Evolutionary conservation across 2,329 filamentous ascomycete genomes (phyloP).

Genomic region (Emergomyces africanus): DNA sequence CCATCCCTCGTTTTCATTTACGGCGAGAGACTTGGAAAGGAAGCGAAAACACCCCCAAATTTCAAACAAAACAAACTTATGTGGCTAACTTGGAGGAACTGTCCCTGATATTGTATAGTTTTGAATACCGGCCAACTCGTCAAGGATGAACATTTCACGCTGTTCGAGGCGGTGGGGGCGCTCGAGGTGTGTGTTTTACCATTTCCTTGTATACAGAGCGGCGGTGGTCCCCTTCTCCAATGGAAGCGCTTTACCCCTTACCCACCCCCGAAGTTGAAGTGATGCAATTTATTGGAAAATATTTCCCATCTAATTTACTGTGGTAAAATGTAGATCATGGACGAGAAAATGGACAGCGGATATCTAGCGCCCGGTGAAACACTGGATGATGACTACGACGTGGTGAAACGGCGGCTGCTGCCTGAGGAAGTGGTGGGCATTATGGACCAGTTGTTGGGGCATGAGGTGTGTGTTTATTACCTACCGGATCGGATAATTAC

Average conservation of each 20-base stretch:
- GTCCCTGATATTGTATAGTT: constrained; percentile 37
- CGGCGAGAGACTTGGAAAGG: background rate
- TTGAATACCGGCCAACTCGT: constrained; percentile 69
- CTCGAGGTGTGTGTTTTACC: constrained; percentile 40
- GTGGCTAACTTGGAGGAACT: no score
- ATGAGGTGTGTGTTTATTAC: constrained; percentile 53
- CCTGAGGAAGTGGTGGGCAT: constrained; percentile 80
- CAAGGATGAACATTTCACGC: constrained; percentile 86
- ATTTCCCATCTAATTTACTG: background rate
- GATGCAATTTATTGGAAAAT: background rate
- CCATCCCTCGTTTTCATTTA: background rate
- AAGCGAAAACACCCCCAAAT: background rate
- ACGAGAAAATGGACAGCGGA: constrained; percentile 97
- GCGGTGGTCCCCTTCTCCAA: no score
- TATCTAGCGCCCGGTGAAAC: constrained; percentile 60
- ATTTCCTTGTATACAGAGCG: background rate
- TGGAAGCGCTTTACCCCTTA: no score
- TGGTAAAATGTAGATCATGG: constrained; percentile 64
- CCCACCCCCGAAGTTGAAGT: background rate
- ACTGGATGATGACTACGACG: constrained; percentile 71
- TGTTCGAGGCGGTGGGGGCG: constrained; percentile 84
- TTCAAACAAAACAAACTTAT: no score
- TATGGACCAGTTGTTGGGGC: constrained; percentile 82
- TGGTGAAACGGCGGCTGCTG: constrained; percentile 49
- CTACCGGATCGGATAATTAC: background rate